These are phyloP conservation scores for Hemisphaericaspora nanyangensis DNA, from an alignment of 805 yeast species.

Conservation along the genomic window DNA sequence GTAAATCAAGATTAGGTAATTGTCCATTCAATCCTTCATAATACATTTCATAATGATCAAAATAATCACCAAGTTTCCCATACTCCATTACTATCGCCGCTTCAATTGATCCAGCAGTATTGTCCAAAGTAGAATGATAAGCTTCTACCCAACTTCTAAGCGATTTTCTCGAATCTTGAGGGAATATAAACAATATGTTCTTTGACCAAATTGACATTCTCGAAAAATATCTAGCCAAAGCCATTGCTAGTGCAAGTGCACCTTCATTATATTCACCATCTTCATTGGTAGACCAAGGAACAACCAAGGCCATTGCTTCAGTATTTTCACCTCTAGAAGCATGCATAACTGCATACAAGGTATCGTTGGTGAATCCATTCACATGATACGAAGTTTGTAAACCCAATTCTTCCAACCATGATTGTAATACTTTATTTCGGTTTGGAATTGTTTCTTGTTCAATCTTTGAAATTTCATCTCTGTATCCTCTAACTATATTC, in stretches of 20 bases:
- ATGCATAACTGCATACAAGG: constrained; percentile 76
- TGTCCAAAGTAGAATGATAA: constrained; percentile 78
- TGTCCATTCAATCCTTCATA: constrained; percentile 95
- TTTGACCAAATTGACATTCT: constrained; percentile 95
- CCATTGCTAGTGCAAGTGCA: constrained; percentile 69
- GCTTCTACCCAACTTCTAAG: constrained; percentile 90
- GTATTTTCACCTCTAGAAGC: constrained; percentile 96
- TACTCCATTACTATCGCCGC: constrained; percentile 85
- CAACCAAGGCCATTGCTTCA: constrained; percentile 86
- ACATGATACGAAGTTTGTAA: constrained; percentile 50
- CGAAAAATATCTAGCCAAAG: constrained; percentile 74
- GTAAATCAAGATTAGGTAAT: constrained; percentile 85
- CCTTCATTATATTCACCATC: constrained; percentile 62
- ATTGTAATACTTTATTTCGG: constrained; percentile 45
- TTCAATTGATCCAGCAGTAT: constrained; percentile 91
- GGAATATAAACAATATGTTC: constrained; percentile 81
- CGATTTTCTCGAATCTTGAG: constrained; percentile 64
- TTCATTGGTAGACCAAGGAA: constrained; percentile 79
- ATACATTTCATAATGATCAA: constrained; percentile 67
- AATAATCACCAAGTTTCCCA: constrained; percentile 58
- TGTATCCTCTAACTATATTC: constrained; percentile 84
- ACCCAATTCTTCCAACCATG: constrained; percentile 72
- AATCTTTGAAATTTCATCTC: constrained; percentile 52
- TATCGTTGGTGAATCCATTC: constrained; percentile 39
- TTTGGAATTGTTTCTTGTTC: constrained; percentile 20